A percentile compares a stretch with the other conserved stretches of the same genome.
These are phyloP conservation scores for Candida takata DNA, from an alignment of 805 yeast species.

Conservation along the genomic window DNA sequence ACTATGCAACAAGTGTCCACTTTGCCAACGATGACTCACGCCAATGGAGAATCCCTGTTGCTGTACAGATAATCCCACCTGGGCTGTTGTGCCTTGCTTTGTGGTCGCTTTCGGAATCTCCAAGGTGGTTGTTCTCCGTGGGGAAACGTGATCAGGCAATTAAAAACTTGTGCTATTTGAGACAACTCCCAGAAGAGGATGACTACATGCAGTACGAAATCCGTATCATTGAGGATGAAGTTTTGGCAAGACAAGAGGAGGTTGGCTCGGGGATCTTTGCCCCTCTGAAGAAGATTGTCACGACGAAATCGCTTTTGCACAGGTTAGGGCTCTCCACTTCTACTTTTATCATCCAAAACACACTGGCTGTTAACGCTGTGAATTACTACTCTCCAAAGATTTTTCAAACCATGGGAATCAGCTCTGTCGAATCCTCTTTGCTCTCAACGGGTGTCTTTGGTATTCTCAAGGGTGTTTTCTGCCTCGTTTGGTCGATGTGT, in stretches of 20 bases:
- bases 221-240: constrained; percentile 23
- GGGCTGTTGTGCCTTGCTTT: constrained; percentile 34
- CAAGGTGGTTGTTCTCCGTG: constrained; percentile 36
- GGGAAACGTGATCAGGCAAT: constrained; percentile 28
- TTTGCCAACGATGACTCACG: constrained; percentile 27
- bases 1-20: constrained; percentile 13
- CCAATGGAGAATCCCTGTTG: constrained; percentile 43
- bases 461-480: constrained; percentile 38
- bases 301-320: constrained; percentile 25
- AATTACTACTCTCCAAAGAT: constrained; percentile 49
- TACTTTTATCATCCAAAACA: constrained; percentile 37
- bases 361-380: constrained; percentile 43
- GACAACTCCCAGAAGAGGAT: constrained; percentile 32
- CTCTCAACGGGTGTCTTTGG: constrained; percentile 51
- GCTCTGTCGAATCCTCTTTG: constrained; percentile 37
- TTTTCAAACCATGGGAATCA: constrained; percentile 42
- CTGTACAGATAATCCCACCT: constrained; percentile 39
- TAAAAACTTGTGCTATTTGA: constrained; percentile 29
- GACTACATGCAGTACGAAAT: constrained; percentile 36
- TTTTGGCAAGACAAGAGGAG: constrained; percentile 18
- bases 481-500: constrained; percentile 37
- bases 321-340: constrained; percentile 33
- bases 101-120: constrained; percentile 37
- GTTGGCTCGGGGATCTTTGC: constrained; percentile 34
- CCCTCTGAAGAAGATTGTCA: constrained; percentile 32